These are phyloP conservation scores for Didymella lethalis DNA, from an alignment of 2,329 filamentous ascomycete genomes.

Conservation along the genomic window DNA sequence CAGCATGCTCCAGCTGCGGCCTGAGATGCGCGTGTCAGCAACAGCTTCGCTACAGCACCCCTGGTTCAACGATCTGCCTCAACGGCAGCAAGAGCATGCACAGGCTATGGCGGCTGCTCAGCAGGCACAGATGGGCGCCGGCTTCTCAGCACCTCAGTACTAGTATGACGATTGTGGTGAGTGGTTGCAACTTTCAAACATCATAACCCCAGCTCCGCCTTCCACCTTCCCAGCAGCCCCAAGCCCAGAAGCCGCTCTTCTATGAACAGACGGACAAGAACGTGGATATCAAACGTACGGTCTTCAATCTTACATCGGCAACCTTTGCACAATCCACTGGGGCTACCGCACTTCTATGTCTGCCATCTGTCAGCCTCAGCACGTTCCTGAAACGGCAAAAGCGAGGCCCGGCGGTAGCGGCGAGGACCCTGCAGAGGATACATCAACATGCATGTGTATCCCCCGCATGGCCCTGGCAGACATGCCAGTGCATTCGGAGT, in stretches of 20 bases:
- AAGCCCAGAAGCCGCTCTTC: background rate
- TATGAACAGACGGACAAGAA: background rate
- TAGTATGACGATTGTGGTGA: slow-evolving; percentile 24
- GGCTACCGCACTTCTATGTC: background rate
- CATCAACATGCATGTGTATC: background rate
- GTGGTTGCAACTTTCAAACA: background rate
- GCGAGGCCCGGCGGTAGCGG: background rate
- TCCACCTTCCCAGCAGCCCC: background rate
- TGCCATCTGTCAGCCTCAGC: background rate
- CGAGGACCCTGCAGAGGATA: background rate
- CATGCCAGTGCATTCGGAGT: background rate
- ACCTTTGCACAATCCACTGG: background rate
- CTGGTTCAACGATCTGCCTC: slow-evolving; percentile 83
- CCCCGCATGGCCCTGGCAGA: background rate
- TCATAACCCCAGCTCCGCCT: background rate
- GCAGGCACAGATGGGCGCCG: slow-evolving; percentile 50
- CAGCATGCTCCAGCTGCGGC: slow-evolving; percentile 89
- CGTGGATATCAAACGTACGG: background rate
- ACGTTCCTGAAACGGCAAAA: background rate
- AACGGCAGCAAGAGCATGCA: slow-evolving; percentile 54
- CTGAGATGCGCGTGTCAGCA: slow-evolving; percentile 89
- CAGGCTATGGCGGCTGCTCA: slow-evolving; percentile 47
- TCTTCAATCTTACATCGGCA: background rate
- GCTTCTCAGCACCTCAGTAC: slow-evolving; percentile 50
- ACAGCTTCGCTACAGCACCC: slow-evolving; percentile 85